Evolutionary conservation across 371 early-diverging fungal species (phyloP).

Genomic region (Mortierella sp.): DNA sequence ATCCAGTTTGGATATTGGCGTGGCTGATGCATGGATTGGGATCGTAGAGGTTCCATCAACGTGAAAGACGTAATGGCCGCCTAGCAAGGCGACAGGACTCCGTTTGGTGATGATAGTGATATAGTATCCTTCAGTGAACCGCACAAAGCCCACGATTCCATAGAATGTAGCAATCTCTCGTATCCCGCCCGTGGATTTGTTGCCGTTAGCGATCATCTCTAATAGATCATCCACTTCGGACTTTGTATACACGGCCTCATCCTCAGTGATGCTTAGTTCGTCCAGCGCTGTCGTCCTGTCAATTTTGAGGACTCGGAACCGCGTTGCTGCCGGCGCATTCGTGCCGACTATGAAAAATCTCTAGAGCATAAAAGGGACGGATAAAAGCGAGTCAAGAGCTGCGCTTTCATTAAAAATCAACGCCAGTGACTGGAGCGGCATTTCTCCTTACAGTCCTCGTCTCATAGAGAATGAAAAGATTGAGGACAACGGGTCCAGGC

Average conservation of each 20-base stretch:
- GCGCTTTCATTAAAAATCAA: not conserved
- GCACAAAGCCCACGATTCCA: constrained; percentile 86
- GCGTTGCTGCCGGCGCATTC: constrained; percentile 72
- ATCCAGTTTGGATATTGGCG: constrained; percentile 73
- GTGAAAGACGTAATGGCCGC: constrained; percentile 96
- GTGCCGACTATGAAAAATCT: constrained; percentile 88
- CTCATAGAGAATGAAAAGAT: constrained; percentile 83
- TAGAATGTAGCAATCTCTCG: constrained; percentile 72
- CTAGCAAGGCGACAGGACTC: constrained; percentile 90
- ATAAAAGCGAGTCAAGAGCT: too few relatives aligned
- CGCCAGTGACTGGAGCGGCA: not conserved
- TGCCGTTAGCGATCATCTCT: constrained; percentile 85
- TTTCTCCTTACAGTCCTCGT: constrained; percentile 75
- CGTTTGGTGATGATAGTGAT: constrained; percentile 89
- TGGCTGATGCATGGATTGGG: constrained; percentile 63
- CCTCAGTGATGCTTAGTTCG: constrained; percentile 72
- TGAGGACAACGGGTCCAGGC: constrained; percentile 58
- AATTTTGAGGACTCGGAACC: constrained; percentile 87
- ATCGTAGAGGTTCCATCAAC: constrained; percentile 91
- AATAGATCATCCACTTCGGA: constrained; percentile 79
- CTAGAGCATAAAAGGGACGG: constrained; percentile 37
- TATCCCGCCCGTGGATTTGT: constrained; percentile 80
- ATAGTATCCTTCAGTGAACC: constrained; percentile 94
- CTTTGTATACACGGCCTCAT: constrained; percentile 78
- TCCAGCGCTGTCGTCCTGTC: constrained; percentile 72